Conservation (phyloP, 352 stramenopile species). For the Phytophthora aleatoria region DNA sequence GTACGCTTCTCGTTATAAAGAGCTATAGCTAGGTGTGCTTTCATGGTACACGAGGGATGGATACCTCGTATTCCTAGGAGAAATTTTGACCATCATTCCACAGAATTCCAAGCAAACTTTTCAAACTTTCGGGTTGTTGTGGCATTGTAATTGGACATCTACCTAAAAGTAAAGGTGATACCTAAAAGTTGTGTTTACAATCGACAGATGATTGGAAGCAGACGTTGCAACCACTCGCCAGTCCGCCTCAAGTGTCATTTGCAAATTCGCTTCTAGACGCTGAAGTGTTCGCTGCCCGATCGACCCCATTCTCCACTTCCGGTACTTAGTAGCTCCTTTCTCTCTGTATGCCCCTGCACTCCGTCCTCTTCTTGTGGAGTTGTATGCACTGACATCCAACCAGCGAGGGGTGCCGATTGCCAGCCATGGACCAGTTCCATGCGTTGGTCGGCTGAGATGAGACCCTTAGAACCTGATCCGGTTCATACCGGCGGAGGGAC, state of each 20-base stretch:
- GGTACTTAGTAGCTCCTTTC: slow-evolving; percentile 21
- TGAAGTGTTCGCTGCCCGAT: not conserved
- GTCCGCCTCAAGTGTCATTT: not conserved
- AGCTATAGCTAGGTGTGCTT: too few species aligned
- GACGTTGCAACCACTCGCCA: slow-evolving; percentile 13
- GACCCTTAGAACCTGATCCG: slow-evolving; percentile 73
- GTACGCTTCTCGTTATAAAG: too few species aligned
- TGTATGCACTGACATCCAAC: slow-evolving; percentile 44
- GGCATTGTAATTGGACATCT: not conserved
- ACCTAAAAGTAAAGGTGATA: not conserved
- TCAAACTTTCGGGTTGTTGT: not conserved
- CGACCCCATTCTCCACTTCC: not conserved
- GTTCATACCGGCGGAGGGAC: slow-evolving; percentile 66
- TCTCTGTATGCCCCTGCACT: not conserved
- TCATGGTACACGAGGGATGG: too few species aligned
- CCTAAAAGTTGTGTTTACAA: not conserved
- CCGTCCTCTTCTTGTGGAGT: slow-evolving; percentile 14
- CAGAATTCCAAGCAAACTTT: not conserved
- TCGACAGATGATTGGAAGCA: too few species aligned
- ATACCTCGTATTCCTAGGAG: too few species aligned
- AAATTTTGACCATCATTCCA: not conserved
- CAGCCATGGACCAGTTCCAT: slow-evolving; percentile 54
- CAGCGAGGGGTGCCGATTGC: slow-evolving; percentile 67
- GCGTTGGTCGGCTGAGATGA: slow-evolving; percentile 60
- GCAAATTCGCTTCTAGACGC: not conserved